Evolutionary conservation across 768 basidiomycete species (phyloP), one percentile per base, ranked within the genome.

Genomic region (Amanita pseudoporphyria): DNA sequence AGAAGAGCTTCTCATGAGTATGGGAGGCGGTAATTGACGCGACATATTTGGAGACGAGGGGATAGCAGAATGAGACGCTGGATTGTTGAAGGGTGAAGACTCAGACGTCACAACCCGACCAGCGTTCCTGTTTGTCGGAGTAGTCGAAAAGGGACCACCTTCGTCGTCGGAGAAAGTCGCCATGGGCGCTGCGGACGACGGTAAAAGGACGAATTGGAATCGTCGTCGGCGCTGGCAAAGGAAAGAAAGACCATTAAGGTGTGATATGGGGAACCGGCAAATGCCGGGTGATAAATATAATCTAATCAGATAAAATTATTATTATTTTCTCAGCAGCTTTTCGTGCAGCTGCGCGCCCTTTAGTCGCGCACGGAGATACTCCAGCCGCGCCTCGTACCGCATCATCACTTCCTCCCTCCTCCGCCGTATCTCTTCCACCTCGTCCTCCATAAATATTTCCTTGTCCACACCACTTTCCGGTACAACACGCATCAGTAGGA

Each of bases 341-440:
- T 91, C 89, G 54, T 84, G 85, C 58, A 91, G 62, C 66, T 89
- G 84, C 1, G 87, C 88, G 16, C 84, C 83, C 66, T 88, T 89
- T 60, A 91, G 61, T 65, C 85, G 84, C 32, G 88, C 88, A 31
- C 84, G 77, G 56, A 91, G 67, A 60, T 86, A 91, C 54, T 88
- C 87, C 59, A 91, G 62, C 41, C 87, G 79, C 30, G 76, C 76
- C 49, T 85, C 82, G 58, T 91, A 91, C 56, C 87, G 76, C 54
- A 67, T 70, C 30, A 73, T 74, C 26, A 91, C 84, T 57, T 88
- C 87, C 48, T 77, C 79, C 32, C 84, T 70, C 54, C 85, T 72
- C 53, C 77, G 62, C 48, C 82, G 76, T 51, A 91, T 81, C 47
- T 87, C 85, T 12, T 72, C 71, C 69, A 87, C 71, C 65, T 87